A percentile compares a stretch with the other conserved stretches of the same genome.
These are phyloP conservation scores for Solanum chmielewskii DNA, from an alignment of 257 asterid species.

Conservation along the genomic window DNA sequence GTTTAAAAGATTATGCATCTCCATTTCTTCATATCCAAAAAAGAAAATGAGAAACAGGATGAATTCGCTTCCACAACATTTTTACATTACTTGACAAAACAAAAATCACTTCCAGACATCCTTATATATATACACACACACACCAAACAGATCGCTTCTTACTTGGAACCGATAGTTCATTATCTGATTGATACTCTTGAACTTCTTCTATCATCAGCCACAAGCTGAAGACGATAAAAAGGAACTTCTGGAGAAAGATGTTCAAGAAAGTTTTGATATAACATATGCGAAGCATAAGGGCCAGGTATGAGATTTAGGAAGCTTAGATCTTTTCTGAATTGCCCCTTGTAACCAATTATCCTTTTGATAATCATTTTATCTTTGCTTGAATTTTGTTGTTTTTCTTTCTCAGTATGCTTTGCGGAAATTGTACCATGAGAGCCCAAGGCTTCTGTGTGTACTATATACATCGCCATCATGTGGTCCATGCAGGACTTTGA, in stretches of 20 bases:
- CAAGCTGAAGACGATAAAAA: slow-evolving; percentile 71
- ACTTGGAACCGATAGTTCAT: background rate
- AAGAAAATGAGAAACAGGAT: background rate
- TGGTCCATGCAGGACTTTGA: slow-evolving; percentile 97
- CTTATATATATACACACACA: background rate
- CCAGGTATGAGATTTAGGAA: slow-evolving; percentile 39
- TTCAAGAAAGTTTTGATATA: slow-evolving; percentile 68
- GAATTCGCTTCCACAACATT: background rate
- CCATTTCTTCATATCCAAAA: background rate
- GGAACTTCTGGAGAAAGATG: slow-evolving; percentile 83
- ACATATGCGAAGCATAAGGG: slow-evolving; percentile 82
- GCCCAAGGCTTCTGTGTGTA: slow-evolving; percentile 74
- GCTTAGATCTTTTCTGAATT: background rate
- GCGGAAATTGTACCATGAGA: slow-evolving; percentile 89
- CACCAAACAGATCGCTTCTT: background rate
- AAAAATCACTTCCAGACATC: background rate
- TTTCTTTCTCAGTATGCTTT: slow-evolving; percentile 73
- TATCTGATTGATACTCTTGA: background rate
- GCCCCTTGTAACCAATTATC: background rate
- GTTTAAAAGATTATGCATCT: background rate
- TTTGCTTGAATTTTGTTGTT: background rate
- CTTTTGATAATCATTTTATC: background rate
- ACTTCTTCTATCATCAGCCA: slow-evolving; percentile 39
- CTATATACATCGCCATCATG: slow-evolving; percentile 89
- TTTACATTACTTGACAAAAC: background rate